phyloP scores from a whole-genome alignment of 768 basidiomycete species.

The Hypholoma sublateritium region DNA sequence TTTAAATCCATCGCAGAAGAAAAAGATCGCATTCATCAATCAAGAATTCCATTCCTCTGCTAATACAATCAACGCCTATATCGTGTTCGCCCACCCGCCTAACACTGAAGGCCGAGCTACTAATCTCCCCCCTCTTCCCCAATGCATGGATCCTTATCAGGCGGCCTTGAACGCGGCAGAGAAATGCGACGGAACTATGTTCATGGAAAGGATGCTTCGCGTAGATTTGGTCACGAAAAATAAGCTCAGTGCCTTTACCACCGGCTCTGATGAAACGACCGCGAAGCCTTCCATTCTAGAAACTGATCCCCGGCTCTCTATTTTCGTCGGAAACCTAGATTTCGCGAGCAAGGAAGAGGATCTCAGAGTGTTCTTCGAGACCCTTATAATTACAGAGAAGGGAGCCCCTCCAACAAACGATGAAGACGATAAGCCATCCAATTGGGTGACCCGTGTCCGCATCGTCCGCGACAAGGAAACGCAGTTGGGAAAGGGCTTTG shows the following conservation, averaged over 20 bases:
- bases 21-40: slow-evolving; percentile 92
- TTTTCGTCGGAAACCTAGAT: slow-evolving; percentile 94
- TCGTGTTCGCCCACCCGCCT: slow-evolving; percentile 80
- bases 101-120: slow-evolving; percentile 38
- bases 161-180: slow-evolving; percentile 62
- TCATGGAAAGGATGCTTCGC: slow-evolving; percentile 77
- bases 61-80: slow-evolving; percentile 80
- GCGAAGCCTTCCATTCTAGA: slow-evolving; percentile 26
- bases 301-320: slow-evolving; percentile 73
- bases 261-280: slow-evolving; percentile 13
- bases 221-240: slow-evolving; percentile 63
- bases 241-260: slow-evolving; percentile 10
- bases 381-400: slow-evolving; percentile 64
- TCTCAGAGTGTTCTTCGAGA: slow-evolving; percentile 84
- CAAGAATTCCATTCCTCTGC: slow-evolving; percentile 83
- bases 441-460: slow-evolving; percentile 84
- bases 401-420: slow-evolving; percentile 48
- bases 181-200: slow-evolving; percentile 65
- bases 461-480: slow-evolving; percentile 89
- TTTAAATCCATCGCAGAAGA: slow-evolving; percentile 83
- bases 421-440: slow-evolving; percentile 33
- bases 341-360: slow-evolving; percentile 92
- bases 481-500: slow-evolving; percentile 94
- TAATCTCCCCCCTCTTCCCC: slow-evolving; percentile 51
- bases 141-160: slow-evolving; percentile 64